Conservation (phyloP, 371 early-diverging fungal species). For the Sporodiniella umbellata region DNA sequence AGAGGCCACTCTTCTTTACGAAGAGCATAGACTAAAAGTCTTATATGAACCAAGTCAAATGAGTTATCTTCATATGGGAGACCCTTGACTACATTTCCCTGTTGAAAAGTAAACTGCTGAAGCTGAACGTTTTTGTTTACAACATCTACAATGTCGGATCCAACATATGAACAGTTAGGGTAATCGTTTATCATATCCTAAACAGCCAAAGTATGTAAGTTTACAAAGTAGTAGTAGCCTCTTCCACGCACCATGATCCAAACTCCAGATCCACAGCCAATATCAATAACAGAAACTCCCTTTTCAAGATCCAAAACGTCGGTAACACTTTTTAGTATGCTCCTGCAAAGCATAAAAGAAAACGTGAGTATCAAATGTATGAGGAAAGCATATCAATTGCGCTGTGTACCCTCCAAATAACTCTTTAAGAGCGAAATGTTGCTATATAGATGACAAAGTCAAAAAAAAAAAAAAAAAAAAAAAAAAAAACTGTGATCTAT, state of each 20-base stretch:
- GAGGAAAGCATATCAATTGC: neutral
- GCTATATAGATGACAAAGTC: no score
- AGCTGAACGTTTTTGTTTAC: constrained; percentile 17
- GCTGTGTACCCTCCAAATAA: constrained; percentile 20
- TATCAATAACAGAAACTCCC: constrained; percentile 31
- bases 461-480: neutral
- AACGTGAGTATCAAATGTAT: neutral
- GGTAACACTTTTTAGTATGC: neutral
- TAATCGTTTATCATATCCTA: constrained; percentile 18
- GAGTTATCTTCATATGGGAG: constrained; percentile 11
- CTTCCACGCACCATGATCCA: constrained; percentile 44
- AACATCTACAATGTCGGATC: constrained; percentile 26
- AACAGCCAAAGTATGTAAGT: neutral
- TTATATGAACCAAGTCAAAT: constrained; percentile 26
- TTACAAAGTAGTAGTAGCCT: neutral
- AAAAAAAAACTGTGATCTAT: neutral
- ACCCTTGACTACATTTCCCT: constrained; percentile 8
- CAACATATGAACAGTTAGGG: constrained; percentile 27
- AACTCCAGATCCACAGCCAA: constrained; percentile 55
- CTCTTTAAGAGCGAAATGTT: constrained; percentile 35
- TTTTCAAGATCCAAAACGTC: constrained; percentile 1
- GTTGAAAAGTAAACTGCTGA: constrained; percentile 13
- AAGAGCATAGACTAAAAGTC: constrained; percentile 17
- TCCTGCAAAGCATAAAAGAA: neutral
- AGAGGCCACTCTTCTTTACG: constrained; percentile 13